Conservation (phyloP, 1,284 basidiomycete genomes). For the Sanghuangporus weigelae region DNA sequence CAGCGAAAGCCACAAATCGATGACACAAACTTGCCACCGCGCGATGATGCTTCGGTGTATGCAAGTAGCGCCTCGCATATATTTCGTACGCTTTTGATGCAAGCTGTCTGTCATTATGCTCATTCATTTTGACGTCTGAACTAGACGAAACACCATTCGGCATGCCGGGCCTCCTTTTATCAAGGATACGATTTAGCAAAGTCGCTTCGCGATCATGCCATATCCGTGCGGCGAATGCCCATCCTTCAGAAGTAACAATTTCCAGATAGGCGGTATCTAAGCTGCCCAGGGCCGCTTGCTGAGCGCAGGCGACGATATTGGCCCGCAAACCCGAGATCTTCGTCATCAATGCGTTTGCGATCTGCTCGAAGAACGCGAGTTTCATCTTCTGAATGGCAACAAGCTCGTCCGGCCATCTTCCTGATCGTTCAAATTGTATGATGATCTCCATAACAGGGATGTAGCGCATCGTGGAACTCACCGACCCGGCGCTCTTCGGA, state of each 20-base stretch:
- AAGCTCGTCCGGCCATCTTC: conserved; percentile 94
- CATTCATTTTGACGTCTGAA: conserved; percentile 19
- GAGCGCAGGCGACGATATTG: conserved; percentile 52
- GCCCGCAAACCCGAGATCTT: conserved; percentile 49
- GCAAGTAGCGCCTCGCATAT: conserved; percentile 69
- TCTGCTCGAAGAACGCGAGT: conserved; percentile 83
- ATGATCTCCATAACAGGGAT: conserved; percentile 68
- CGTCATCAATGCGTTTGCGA: conserved; percentile 60
- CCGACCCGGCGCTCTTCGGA: conserved; percentile 34
- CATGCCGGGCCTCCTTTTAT: conserved; percentile 31
- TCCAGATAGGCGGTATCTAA: conserved; percentile 75
- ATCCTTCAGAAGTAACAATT: conserved; percentile 77
- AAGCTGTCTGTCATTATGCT: conserved; percentile 45
- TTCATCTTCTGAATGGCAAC: conserved; percentile 93
- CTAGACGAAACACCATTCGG: conserved; percentile 33
- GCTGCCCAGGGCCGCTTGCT: conserved; percentile 45
- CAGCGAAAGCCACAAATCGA: conserved; percentile 73
- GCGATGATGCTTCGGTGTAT: conserved; percentile 81
- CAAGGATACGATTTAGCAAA: conserved; percentile 70
- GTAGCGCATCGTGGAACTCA: conserved; percentile 59
- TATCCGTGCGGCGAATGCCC: conserved; percentile 82
- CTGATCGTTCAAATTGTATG: conserved; percentile 87
- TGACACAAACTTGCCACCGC: conserved; percentile 80
- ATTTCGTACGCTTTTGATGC: conserved; percentile 61
- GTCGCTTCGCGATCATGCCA: conserved; percentile 85